phyloP scores from a whole-genome alignment of 257 asterid species.

The Linderniella brevidens region DNA sequence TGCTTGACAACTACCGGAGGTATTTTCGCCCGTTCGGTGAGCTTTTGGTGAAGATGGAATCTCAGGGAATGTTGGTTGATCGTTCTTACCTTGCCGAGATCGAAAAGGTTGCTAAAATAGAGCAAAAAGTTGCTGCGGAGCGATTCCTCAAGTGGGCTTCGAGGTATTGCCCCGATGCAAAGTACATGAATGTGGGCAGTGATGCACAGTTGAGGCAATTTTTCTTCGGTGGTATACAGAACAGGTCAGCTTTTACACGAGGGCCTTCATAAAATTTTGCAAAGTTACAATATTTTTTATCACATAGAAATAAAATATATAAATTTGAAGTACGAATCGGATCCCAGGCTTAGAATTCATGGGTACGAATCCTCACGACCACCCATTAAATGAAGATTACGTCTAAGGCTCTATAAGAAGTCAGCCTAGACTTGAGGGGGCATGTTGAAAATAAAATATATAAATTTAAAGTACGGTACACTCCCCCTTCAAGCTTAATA shows the following conservation, averaged over 20 bases:
- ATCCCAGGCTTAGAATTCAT: too few species aligned
- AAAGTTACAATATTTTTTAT: too few species aligned
- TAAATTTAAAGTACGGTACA: too few species aligned
- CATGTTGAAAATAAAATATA: too few species aligned
- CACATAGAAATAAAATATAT: too few species aligned
- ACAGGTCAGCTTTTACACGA: conserved; percentile 48
- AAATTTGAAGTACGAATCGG: too few species aligned
- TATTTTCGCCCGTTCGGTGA: conserved; percentile 89
- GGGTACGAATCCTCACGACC: too few species aligned
- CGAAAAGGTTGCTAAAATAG: conserved; percentile 73
- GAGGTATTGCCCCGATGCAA: conserved; percentile 66
- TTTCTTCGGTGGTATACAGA: conserved; percentile 80
- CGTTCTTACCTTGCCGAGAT: conserved; percentile 81
- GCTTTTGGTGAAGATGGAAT: conserved; percentile 82
- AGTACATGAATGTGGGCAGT: conserved; percentile 88
- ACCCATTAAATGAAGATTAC: too few species aligned
- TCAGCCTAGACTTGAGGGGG: too few species aligned
- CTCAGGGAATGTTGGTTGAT: conserved; percentile 87
- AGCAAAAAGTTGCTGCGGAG: conserved; percentile 72
- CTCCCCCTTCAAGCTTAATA: too few species aligned
- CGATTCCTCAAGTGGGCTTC: conserved; percentile 92
- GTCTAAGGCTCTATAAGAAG: too few species aligned
- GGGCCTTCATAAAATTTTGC: background rate
- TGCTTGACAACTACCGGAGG: conserved; percentile 53
- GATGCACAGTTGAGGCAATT: conserved; percentile 84